A percentile compares a stretch with the other conserved stretches of the same genome.
phyloP scores from a whole-genome alignment of 2,329 filamentous ascomycete species.

The Sporothrix brunneoviolacea region DNA sequence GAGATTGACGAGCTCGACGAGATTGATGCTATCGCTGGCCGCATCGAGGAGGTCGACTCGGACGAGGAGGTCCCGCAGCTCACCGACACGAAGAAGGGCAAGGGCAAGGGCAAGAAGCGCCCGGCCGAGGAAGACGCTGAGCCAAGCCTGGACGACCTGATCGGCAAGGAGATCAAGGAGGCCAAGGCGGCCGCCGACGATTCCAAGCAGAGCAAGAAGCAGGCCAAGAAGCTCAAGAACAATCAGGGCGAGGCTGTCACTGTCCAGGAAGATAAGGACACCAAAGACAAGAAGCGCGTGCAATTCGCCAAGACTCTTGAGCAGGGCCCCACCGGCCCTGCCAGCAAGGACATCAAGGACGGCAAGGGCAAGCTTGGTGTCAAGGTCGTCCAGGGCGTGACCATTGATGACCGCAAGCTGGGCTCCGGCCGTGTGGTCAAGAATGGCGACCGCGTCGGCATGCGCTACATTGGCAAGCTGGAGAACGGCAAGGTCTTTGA shows the following conservation, averaged over 20 bases:
- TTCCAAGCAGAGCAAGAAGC: slow-evolving; percentile 84
- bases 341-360: slow-evolving; percentile 32
- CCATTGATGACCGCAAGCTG: slow-evolving; percentile 89
- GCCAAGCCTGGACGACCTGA: slow-evolving; percentile 74
- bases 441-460: slow-evolving; percentile 82
- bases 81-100: slow-evolving; percentile 41
- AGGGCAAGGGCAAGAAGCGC: slow-evolving; percentile 80
- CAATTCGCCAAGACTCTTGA: slow-evolving; percentile 99
- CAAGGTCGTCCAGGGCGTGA: slow-evolving; percentile 82
- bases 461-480: slow-evolving; percentile 98
- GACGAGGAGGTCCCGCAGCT: slow-evolving; percentile 66
- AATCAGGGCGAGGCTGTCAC: slow-evolving; percentile 84
- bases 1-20: slow-evolving; percentile 72
- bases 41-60: slow-evolving; percentile 75
- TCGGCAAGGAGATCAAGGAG: slow-evolving; percentile 64
- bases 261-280: slow-evolving; percentile 55
- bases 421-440: slow-evolving; percentile 80
- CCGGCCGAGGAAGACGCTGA: slow-evolving; percentile 67
- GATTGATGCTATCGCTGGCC: slow-evolving; percentile 58
- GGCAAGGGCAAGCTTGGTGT: slow-evolving; percentile 51
- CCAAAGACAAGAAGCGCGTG: slow-evolving; percentile 83
- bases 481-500: slow-evolving; percentile 93
- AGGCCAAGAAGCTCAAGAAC: slow-evolving; percentile 97
- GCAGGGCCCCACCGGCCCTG: slow-evolving; percentile 79
- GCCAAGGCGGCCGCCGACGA: slow-evolving; percentile 49